A percentile compares a stretch with the other conserved stretches of the same genome.
Evolutionary conservation across 2,329 filamentous ascomycete genomes (phyloP).

Genomic region (Fusarium sp.): DNA sequence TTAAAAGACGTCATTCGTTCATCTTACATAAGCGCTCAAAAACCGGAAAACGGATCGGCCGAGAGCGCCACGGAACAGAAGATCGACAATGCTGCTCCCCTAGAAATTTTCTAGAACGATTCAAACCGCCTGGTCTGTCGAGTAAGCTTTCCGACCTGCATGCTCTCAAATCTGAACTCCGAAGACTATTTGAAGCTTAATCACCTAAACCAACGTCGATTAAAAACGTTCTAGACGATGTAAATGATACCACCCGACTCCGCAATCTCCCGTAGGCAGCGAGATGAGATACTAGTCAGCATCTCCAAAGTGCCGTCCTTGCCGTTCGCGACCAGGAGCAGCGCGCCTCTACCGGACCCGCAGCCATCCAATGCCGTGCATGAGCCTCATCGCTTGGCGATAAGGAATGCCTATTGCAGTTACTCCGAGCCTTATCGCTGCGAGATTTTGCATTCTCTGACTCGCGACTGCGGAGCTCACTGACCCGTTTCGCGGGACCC

Average conservation of each 20-base stretch:
- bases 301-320: neutral
- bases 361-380: neutral
- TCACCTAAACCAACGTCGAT: neutral
- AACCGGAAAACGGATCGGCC: neutral
- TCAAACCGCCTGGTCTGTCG: neutral
- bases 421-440: neutral
- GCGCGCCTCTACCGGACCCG: neutral
- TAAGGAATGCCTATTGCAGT: neutral
- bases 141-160: neutral
- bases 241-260: neutral
- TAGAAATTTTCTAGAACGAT: slow-evolving; percentile 11
- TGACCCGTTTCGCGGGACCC: neutral
- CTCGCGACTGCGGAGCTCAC: neutral
- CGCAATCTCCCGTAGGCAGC: neutral
- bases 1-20: neutral
- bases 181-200: neutral
- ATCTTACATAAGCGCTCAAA: neutral
- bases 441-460: slow-evolving; percentile 11
- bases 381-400: neutral
- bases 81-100: neutral
- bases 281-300: neutral
- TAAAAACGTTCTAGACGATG: neutral
- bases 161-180: neutral
- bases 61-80: neutral
- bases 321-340: neutral